phyloP scores from a whole-genome alignment of 2,329 filamentous ascomycete genomes.

The Chaetomium olivaceum region DNA sequence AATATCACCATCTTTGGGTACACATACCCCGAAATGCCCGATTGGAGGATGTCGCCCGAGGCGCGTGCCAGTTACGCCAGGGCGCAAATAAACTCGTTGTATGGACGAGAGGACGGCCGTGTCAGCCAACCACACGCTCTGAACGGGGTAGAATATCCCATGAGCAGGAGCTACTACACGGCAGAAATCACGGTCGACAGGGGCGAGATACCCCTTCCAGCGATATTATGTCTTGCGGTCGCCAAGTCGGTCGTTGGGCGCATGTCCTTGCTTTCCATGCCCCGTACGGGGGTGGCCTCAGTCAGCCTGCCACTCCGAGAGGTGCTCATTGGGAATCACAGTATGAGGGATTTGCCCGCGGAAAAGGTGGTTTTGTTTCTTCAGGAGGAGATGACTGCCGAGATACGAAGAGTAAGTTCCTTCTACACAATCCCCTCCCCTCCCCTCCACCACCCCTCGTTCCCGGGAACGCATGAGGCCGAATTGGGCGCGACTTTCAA shows the following conservation, averaged over 20 bases:
- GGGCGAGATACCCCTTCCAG: constrained; percentile 41
- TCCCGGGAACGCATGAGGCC: not conserved
- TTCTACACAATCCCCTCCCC: not conserved
- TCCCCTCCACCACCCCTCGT: no score
- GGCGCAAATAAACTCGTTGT: constrained; percentile 59
- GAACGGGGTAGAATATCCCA: not conserved
- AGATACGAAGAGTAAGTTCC: constrained; percentile 32
- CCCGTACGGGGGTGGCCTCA: constrained; percentile 29
- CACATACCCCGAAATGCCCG: constrained; percentile 44
- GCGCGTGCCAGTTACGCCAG: constrained; percentile 63
- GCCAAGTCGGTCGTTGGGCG: constrained; percentile 36
- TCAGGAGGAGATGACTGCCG: constrained; percentile 26
- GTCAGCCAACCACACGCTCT: not conserved
- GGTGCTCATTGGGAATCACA: constrained; percentile 10
- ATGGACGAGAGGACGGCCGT: constrained; percentile 29
- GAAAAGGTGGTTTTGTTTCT: constrained; percentile 25
- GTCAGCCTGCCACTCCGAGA: constrained; percentile 4
- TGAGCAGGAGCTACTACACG: constrained; percentile 38
- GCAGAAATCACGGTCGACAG: constrained; percentile 43
- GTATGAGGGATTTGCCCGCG: constrained; percentile 24
- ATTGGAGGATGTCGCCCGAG: constrained; percentile 58
- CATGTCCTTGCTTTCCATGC: constrained; percentile 43
- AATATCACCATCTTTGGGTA: constrained; percentile 42
- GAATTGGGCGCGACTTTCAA: not conserved
- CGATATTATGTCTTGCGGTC: constrained; percentile 41